A percentile compares a stretch with the other conserved stretches of the same genome.
These are phyloP conservation scores for Penicillium egyptiacum DNA, from an alignment of 495 filamentous ascomycete genomes.

Conservation along the genomic window DNA sequence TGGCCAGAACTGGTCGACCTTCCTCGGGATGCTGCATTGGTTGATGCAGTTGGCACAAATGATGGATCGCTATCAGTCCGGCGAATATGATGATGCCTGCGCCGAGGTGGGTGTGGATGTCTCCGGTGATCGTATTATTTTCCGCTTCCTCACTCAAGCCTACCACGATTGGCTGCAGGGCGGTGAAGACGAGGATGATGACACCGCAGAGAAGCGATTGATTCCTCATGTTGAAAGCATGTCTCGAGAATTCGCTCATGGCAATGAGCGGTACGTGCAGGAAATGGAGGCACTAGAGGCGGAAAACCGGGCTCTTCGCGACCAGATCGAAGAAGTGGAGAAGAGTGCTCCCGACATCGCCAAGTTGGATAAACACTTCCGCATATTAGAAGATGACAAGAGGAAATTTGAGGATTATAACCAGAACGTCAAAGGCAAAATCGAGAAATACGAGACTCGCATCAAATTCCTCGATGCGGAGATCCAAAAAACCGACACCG, in stretches of 20 bases:
- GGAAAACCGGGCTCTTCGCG: slow-evolving; percentile 71
- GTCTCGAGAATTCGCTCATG: slow-evolving; percentile 81
- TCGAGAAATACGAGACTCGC: slow-evolving; percentile 76
- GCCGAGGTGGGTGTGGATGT: slow-evolving; percentile 85
- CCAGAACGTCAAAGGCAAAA: slow-evolving; percentile 69
- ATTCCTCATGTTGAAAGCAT: slow-evolving; percentile 84
- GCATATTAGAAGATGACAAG: slow-evolving; percentile 85
- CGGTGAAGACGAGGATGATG: slow-evolving; percentile 77
- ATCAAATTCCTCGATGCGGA: slow-evolving; percentile 77
- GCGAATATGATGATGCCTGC: slow-evolving; percentile 87
- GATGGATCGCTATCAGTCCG: slow-evolving; percentile 72
- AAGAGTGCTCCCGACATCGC: slow-evolving; percentile 79
- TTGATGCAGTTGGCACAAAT: slow-evolving; percentile 95
- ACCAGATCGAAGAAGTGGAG: slow-evolving; percentile 85
- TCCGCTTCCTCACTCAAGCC: slow-evolving; percentile 80
- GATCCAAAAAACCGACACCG: slow-evolving; percentile 70
- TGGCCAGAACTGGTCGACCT: slow-evolving; percentile 92
- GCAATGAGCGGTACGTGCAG: slow-evolving; percentile 75
- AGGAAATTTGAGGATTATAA: slow-evolving; percentile 94
- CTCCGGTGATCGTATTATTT: slow-evolving; percentile 84
- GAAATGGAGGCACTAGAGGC: slow-evolving; percentile 81
- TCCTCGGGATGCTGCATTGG: slow-evolving; percentile 94
- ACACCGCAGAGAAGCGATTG: slow-evolving; percentile 70
- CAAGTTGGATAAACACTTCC: slow-evolving; percentile 78
- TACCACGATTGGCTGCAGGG: slow-evolving; percentile 90